phyloP scores from a whole-genome alignment of 116 monocot species.

The Posidonia oceanica region DNA sequence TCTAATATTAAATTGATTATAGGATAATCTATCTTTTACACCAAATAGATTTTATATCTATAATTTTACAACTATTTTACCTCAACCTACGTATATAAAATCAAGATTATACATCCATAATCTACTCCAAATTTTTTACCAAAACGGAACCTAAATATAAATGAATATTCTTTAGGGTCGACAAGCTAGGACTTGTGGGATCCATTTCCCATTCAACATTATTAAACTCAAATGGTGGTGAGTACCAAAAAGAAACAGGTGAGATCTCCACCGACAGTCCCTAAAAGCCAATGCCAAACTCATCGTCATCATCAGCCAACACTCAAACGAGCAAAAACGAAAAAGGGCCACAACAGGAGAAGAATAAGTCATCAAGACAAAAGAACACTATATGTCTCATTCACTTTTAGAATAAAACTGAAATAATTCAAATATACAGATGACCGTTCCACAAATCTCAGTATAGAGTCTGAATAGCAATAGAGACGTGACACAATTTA shows the following conservation, averaged over 20 bases:
- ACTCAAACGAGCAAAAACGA: not conserved
- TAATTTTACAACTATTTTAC: no score
- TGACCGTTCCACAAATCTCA: not conserved
- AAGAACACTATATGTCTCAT: not conserved
- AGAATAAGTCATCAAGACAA: not conserved
- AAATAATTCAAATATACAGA: constrained; percentile 7
- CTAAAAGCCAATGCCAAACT: constrained; percentile 1
- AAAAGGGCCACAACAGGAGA: not conserved
- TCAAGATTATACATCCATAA: no score
- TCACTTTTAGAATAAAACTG: constrained; percentile 1
- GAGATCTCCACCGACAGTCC: constrained; percentile 6
- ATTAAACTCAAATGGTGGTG: no score
- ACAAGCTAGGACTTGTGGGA: not conserved
- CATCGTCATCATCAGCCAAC: constrained; percentile 4
- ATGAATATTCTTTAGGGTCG: not conserved
- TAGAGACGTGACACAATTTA: not conserved
- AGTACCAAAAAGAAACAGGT: not conserved
- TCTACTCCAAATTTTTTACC: no score
- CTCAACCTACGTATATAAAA: no score
- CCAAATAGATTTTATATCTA: no score
- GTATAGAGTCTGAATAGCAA: not conserved
- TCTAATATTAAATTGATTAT: no score
- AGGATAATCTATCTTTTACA: no score
- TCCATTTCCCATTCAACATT: not conserved
- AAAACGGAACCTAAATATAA: no score